Conservation (phyloP, 176 grass and related monocot genomes). For the Ananas comosus region DNA sequence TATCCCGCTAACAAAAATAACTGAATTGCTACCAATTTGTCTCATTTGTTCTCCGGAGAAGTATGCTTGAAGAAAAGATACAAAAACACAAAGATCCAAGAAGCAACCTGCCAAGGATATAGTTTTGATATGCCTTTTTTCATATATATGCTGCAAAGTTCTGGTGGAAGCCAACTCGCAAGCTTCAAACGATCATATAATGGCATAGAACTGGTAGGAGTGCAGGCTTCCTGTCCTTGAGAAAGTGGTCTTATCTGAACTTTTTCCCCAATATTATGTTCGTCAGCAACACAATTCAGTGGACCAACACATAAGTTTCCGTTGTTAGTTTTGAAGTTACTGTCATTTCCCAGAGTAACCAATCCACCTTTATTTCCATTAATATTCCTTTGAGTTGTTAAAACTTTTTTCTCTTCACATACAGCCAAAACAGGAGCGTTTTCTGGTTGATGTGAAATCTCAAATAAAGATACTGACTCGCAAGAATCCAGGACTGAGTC, state of each 20-base stretch:
- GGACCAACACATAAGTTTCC: slow-evolving; percentile 11
- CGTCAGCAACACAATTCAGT: slow-evolving; percentile 17
- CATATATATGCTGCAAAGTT: slow-evolving; percentile 76
- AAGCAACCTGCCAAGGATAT: slow-evolving; percentile 90
- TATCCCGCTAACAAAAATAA: background rate
- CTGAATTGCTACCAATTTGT: background rate
- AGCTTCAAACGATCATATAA: slow-evolving; percentile 54
- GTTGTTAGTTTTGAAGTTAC: slow-evolving; percentile 8
- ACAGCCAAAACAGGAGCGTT: background rate
- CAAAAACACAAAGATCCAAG: slow-evolving; percentile 9
- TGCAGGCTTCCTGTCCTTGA: slow-evolving; percentile 34
- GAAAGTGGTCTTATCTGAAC: slow-evolving; percentile 25
- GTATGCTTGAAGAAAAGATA: slow-evolving; percentile 12
- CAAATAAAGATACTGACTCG: slow-evolving; percentile 13
- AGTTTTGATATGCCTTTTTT: slow-evolving; percentile 78
- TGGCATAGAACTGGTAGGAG: slow-evolving; percentile 56
- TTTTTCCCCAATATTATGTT: slow-evolving; percentile 9
- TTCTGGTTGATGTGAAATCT: slow-evolving; percentile 1
- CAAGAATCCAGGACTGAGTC: slow-evolving; percentile 11
- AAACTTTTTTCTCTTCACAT: background rate
- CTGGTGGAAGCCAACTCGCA: slow-evolving; percentile 63
- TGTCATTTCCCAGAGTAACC: slow-evolving; percentile 14
- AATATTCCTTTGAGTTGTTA: background rate
- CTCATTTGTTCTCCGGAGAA: slow-evolving; percentile 2
- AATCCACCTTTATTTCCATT: slow-evolving; percentile 8